Percentiles rank a stretch among this genome's conserved stretches.
These are phyloP conservation scores for Podospora appendiculata DNA, from an alignment of 495 filamentous ascomycete genomes.

Conservation along the genomic window DNA sequence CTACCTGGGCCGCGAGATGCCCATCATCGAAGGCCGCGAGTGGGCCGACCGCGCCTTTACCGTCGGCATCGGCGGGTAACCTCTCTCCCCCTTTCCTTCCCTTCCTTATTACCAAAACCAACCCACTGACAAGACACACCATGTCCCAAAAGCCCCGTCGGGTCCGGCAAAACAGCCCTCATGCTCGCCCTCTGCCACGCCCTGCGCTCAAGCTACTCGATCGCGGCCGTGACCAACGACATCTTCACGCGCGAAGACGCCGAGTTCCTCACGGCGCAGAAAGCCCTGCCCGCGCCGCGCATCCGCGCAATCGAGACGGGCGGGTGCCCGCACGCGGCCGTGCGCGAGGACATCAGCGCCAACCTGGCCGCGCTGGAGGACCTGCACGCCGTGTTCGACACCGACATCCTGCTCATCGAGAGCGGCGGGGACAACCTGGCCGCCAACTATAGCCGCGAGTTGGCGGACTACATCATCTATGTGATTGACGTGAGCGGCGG, in stretches of 20 bases:
- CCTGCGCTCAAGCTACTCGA: constrained; percentile 67
- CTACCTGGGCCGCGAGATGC: constrained; percentile 86
- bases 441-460: constrained; percentile 87
- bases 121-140: not conserved
- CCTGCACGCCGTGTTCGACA: constrained; percentile 66
- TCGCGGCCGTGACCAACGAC: constrained; percentile 97
- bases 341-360: constrained; percentile 90
- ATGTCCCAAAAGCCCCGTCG: constrained; percentile 63
- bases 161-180: constrained; percentile 93
- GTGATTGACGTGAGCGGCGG: constrained; percentile 97
- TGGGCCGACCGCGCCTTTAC: constrained; percentile 93
- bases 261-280: constrained; percentile 86
- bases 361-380: constrained; percentile 90
- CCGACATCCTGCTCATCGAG: constrained; percentile 82
- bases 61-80: constrained; percentile 92
- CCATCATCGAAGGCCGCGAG: constrained; percentile 75
- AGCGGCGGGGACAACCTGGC: constrained; percentile 93
- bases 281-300: constrained; percentile 69
- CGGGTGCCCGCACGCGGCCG: constrained; percentile 94
- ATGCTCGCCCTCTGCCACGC: constrained; percentile 84
- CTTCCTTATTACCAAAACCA: constrained; percentile 1
- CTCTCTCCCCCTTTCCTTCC: not conserved
- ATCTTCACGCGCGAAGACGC: constrained; percentile 98
- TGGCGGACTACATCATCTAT: constrained; percentile 96
- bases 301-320: constrained; percentile 97